phyloP scores from a whole-genome alignment of 2,329 filamentous ascomycete genomes.

The Colletotrichum lupini region DNA sequence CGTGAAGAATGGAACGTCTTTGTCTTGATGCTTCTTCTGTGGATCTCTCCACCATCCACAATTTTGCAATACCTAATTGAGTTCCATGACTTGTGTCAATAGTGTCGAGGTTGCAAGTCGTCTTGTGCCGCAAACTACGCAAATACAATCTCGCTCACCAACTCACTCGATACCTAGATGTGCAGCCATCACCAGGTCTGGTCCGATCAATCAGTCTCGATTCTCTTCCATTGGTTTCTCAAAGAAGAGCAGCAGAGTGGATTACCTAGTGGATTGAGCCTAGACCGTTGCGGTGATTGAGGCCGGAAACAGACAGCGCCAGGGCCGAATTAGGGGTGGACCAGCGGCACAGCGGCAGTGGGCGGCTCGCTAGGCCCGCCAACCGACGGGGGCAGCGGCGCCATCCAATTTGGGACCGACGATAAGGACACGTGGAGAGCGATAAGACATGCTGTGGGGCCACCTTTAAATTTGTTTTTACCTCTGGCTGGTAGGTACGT shows the following conservation, averaged over 20 bases:
- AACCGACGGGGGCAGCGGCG: conserved; percentile 12
- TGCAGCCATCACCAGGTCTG: background rate
- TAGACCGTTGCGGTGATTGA: background rate
- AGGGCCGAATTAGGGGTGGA: background rate
- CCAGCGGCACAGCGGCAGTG: conserved; percentile 8
- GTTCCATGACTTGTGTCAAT: no score
- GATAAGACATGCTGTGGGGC: conserved; percentile 18
- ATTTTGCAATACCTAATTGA: no score
- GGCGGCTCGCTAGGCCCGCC: conserved; percentile 24
- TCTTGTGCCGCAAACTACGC: no score
- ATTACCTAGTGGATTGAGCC: background rate
- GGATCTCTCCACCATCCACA: no score
- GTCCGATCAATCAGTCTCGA: no score
- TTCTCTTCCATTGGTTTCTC: background rate
- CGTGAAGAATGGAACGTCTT: no score
- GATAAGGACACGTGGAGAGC: conserved; percentile 35
- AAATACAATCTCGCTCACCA: no score
- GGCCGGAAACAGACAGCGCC: background rate
- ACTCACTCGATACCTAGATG: background rate
- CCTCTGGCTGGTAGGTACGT: background rate
- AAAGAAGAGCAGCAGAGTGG: background rate
- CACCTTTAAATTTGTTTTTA: conserved; percentile 6
- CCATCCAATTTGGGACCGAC: conserved; percentile 8
- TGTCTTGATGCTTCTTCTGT: no score
- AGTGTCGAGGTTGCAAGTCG: no score